A percentile compares a stretch with the other conserved stretches of the same genome.
These are phyloP conservation scores for Xylaria sp. DNA, from an alignment of 2,329 filamentous ascomycete species.

Conservation along the genomic window DNA sequence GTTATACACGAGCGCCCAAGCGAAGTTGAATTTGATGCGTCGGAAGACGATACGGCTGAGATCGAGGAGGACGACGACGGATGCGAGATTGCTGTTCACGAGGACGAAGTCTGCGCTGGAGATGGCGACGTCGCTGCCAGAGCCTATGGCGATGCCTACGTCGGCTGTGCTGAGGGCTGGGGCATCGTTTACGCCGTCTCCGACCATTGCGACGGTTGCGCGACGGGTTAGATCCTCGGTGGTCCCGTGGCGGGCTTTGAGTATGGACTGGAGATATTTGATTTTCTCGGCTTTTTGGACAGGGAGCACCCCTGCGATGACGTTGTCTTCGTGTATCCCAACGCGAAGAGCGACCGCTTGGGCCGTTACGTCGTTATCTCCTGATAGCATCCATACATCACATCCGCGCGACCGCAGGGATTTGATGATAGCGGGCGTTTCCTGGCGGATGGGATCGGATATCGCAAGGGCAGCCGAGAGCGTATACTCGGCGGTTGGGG, in stretches of 20 bases:
- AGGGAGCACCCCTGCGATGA: slow-evolving; percentile 83
- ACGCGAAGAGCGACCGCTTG: slow-evolving; percentile 69
- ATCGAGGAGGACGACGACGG: slow-evolving; percentile 67
- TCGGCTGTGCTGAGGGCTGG: slow-evolving; percentile 76
- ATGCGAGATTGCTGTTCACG: slow-evolving; percentile 62
- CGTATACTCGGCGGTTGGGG: slow-evolving; percentile 34
- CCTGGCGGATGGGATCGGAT: slow-evolving; percentile 73
- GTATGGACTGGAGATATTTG: slow-evolving; percentile 52
- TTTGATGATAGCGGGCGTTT: slow-evolving; percentile 60
- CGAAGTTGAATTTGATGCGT: slow-evolving; percentile 79
- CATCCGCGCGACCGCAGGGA: slow-evolving; percentile 61
- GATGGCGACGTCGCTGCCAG: slow-evolving; percentile 78
- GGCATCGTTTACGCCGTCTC: slow-evolving; percentile 85
- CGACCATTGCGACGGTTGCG: slow-evolving; percentile 71
- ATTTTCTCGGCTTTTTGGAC: slow-evolving; percentile 74
- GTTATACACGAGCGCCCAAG: slow-evolving; percentile 82
- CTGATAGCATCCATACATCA: slow-evolving; percentile 86
- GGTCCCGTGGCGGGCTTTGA: slow-evolving; percentile 34
- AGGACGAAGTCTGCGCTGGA: slow-evolving; percentile 78
- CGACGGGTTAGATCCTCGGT: slow-evolving; percentile 31
- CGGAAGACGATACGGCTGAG: slow-evolving; percentile 68
- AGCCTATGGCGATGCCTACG: slow-evolving; percentile 77
- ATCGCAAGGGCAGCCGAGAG: slow-evolving; percentile 67
- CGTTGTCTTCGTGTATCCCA: slow-evolving; percentile 66
- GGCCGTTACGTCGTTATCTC: slow-evolving; percentile 84